These are phyloP conservation scores for Amauroascus niger DNA, from an alignment of 2,329 filamentous ascomycete genomes.

Conservation along the genomic window DNA sequence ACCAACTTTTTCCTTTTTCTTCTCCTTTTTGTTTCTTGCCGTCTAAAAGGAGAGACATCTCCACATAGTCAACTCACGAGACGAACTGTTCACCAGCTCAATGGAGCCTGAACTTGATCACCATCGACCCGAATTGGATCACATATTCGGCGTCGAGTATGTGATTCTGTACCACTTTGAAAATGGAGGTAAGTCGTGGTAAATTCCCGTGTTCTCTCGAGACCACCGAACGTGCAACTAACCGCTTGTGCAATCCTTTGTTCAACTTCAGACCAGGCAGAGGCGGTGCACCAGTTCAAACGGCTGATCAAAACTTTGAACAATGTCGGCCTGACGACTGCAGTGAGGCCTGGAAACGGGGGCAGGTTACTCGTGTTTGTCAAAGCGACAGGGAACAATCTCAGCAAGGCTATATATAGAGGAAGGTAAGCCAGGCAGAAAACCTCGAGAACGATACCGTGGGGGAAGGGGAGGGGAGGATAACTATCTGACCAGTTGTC, in stretches of 20 bases:
- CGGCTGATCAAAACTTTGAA: constrained; percentile 67
- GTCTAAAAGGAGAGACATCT: not conserved
- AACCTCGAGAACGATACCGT: too few relatives aligned
- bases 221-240: not conserved
- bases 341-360: constrained; percentile 71
- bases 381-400: constrained; percentile 64
- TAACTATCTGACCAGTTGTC: not conserved
- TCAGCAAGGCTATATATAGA: constrained; percentile 73
- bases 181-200: constrained; percentile 47
- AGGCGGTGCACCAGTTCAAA: constrained; percentile 66
- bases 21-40: not conserved
- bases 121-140: constrained; percentile 23
- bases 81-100: not conserved
- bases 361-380: constrained; percentile 73
- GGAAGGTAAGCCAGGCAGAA: constrained; percentile 50
- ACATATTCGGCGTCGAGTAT: constrained; percentile 71
- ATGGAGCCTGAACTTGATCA: constrained; percentile 9
- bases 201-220: not conserved
- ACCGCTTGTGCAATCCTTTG: constrained; percentile 28
- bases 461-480: too few relatives aligned
- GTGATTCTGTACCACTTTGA: constrained; percentile 71
- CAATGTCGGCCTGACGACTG: constrained; percentile 70
- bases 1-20: not conserved
- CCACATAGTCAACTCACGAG: too few relatives aligned
- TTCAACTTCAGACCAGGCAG: constrained; percentile 45